These are phyloP conservation scores for Arabidopsis lyrata DNA, from an alignment of 441 rosid species.

Conservation along the genomic window DNA sequence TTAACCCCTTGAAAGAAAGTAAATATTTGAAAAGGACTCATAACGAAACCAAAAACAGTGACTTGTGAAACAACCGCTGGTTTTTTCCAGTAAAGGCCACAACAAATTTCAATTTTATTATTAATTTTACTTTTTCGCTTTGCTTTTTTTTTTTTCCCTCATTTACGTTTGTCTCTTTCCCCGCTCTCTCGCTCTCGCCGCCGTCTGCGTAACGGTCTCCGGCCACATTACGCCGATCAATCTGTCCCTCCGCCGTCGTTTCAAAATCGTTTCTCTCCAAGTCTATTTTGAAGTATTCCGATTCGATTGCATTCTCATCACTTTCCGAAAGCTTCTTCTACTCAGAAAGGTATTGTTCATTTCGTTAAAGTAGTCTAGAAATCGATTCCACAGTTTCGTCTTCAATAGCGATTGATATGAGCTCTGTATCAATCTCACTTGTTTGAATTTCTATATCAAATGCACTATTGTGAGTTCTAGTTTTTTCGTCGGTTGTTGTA, in stretches of 20 bases:
- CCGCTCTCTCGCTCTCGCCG: slow-evolving; percentile 51
- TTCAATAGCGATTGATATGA: slow-evolving; percentile 15
- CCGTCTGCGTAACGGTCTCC: slow-evolving; percentile 70
- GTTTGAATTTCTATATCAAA: slow-evolving; percentile 16
- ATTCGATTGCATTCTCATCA: slow-evolving; percentile 31
- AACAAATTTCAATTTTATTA: slow-evolving; percentile 9
- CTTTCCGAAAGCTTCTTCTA: not conserved
- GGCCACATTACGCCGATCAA: slow-evolving; percentile 47
- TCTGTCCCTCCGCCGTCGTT: slow-evolving; percentile 30
- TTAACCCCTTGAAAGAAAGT: slow-evolving; percentile 22
- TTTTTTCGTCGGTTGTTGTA: slow-evolving; percentile 21
- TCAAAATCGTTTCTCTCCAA: not conserved
- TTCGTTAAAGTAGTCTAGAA: slow-evolving; percentile 20
- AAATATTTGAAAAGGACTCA: slow-evolving; percentile 34
- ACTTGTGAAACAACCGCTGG: slow-evolving; percentile 24
- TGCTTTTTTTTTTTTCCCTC: not conserved
- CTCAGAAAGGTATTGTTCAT: slow-evolving; percentile 30
- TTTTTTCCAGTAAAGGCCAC: slow-evolving; percentile 16
- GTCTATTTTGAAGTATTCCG: slow-evolving; percentile 15
- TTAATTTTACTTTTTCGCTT: slow-evolving; percentile 1
- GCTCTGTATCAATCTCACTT: not conserved
- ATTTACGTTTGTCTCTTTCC: slow-evolving; percentile 41
- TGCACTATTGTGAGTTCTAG: not conserved
- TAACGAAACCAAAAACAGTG: slow-evolving; percentile 36
- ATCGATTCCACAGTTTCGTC: slow-evolving; percentile 27